Base-by-base conservation (phyloP, 768 basidiomycete genomes). In the Trametes punicea region DNA sequence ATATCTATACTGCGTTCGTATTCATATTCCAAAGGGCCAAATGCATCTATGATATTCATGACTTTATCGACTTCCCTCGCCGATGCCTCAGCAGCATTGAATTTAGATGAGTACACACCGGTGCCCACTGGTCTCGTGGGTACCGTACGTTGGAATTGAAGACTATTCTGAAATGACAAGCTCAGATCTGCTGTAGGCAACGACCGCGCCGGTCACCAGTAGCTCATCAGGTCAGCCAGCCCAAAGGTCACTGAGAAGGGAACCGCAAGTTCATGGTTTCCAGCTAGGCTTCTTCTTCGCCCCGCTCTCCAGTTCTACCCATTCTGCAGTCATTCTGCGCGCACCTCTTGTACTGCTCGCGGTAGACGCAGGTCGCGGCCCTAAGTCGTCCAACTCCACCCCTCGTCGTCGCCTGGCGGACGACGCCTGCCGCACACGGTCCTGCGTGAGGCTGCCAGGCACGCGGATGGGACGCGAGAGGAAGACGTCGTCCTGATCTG, bases 1-100 rank as follows among this genome's bases (percentile, higher is more conserved):
- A 59, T 59, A 53, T 59, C 51, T 59, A 59, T 59, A 40, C 40
- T 54, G 8, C 36, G 57, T 58, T 49, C 51, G 34, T 59, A 33
- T 39, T 30, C 40, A 5, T 30, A n/a, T 51, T 33, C 30, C 21
- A 26, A 25, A 23, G n/a, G n/a, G n/a, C 39, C 31, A 41, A 30
- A 30, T 11, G 13, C 39, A 41, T 41, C 48, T 39, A 31, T 49
- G 34, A 38, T 49, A 18, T 27, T 21, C 39, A 15, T n/a, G n/a
- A n/a, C n/a, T n/a, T n/a, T n/a, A n/a, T n/a, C n/a, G n/a, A n/a
- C n/a, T n/a, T n/a, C n/a, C n/a, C n/a, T n/a, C n/a, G n/a, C n/a
- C n/a, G n/a, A n/a, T n/a, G n/a, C n/a, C n/a, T n/a, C n/a, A n/a
- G n/a, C n/a, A n/a, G n/a, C n/a, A n/a, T n/a, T n/a, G n/a, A n/a